Conservation (phyloP, 805 yeast species). For the Spathaspora arborariae region DNA sequence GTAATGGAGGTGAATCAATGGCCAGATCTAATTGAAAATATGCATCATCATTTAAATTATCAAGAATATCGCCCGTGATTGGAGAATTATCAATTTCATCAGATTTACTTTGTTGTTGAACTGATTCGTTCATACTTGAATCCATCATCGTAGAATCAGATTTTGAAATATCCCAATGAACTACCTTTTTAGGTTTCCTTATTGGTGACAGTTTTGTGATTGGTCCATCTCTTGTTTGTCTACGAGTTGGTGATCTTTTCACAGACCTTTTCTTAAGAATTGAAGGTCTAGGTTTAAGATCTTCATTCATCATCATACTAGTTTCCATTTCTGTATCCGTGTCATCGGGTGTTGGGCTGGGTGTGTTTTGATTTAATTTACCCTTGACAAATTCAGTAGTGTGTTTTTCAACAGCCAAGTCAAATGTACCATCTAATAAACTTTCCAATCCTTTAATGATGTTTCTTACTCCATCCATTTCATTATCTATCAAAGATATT, state of each 20-base stretch:
- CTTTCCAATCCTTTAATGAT: slow-evolving; percentile 14
- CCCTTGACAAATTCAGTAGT: slow-evolving; percentile 26
- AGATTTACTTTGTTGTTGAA: neutral
- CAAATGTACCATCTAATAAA: slow-evolving; percentile 33
- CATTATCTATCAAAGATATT: neutral
- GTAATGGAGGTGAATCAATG: slow-evolving; percentile 24
- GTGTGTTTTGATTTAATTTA: slow-evolving; percentile 14
- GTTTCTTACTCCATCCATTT: no score
- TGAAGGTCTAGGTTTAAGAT: neutral
- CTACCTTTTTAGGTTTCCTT: slow-evolving; percentile 2
- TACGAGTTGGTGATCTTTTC: neutral
- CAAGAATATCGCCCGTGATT: slow-evolving; percentile 15
- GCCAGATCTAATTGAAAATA: slow-evolving; percentile 25
- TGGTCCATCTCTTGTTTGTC: slow-evolving; percentile 5
- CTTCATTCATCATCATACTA: slow-evolving; percentile 5
- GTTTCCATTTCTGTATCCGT: neutral
- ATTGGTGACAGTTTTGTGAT: slow-evolving; percentile 10
- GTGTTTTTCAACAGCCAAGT: slow-evolving; percentile 26
- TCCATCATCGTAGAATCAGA: slow-evolving; percentile 4
- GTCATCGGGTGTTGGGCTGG: neutral
- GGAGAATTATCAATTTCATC: slow-evolving; percentile 2
- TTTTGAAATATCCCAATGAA: slow-evolving; percentile 3
- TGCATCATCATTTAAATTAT: slow-evolving; percentile 24
- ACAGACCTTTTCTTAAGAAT: neutral
- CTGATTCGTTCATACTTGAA: slow-evolving; percentile 7